Conservation (phyloP, 1,284 basidiomycete species). For the Puccinia coronata region DNA sequence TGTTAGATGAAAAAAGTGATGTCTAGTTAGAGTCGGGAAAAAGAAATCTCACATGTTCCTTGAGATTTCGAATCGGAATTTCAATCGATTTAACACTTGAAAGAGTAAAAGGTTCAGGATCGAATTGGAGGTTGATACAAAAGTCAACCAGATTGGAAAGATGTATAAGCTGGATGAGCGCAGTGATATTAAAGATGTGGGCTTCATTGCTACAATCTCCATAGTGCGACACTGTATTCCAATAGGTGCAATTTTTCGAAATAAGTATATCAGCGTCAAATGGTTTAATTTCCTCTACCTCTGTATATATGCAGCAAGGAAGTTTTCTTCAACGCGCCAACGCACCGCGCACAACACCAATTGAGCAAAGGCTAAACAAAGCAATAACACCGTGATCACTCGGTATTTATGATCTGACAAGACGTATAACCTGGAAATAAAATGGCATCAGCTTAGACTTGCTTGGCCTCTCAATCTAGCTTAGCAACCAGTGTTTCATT, state of each 20-base stretch:
- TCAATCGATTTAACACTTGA: conserved; percentile 23
- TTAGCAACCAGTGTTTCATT: background rate
- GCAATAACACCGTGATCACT: conserved; percentile 20
- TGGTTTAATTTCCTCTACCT: background rate
- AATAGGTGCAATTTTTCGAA: background rate
- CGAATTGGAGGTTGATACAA: conserved; percentile 17
- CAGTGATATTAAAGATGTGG: background rate
- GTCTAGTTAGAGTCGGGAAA: background rate
- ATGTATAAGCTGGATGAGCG: conserved; percentile 18
- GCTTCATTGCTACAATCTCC: conserved; percentile 30
- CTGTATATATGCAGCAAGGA: background rate
- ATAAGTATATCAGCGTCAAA: background rate
- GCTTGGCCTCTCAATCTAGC: background rate
- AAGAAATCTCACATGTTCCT: conserved; percentile 28
- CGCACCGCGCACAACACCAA: conserved; percentile 30
- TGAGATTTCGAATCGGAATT: conserved; percentile 16
- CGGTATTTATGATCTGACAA: conserved; percentile 24
- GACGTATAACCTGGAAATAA: conserved; percentile 2
- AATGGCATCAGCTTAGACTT: background rate
- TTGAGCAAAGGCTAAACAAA: conserved; percentile 32
- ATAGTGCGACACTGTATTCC: conserved; percentile 22
- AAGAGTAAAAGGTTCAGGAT: conserved; percentile 27
- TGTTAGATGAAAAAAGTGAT: too few relatives aligned
- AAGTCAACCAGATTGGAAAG: conserved; percentile 34
- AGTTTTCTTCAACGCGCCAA: conserved; percentile 8